A percentile compares a stretch with the other conserved stretches of the same genome.
phyloP scores from a whole-genome alignment of 1,139 yeast genomes.

The Trichomonascaceae sp. region DNA sequence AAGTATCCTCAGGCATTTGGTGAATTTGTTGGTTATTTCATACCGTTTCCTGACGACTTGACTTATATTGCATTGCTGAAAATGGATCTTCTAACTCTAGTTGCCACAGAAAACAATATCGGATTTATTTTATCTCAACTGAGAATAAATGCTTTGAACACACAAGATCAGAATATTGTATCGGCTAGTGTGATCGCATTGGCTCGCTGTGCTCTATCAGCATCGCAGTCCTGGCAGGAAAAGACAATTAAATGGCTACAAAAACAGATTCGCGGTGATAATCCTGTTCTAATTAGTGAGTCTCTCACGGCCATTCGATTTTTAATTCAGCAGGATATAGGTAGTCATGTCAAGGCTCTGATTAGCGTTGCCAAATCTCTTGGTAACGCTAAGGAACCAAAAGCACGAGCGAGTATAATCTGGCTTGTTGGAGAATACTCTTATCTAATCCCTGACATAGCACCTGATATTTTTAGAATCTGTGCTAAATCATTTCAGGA shows the following conservation, averaged over 20 bases:
- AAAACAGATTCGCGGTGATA: conserved; percentile 30
- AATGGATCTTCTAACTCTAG: conserved; percentile 54
- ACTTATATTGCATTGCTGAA: conserved; percentile 46
- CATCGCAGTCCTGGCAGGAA: conserved; percentile 17
- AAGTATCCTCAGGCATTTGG: conserved; percentile 43
- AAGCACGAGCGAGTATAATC: conserved; percentile 74
- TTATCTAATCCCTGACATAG: conserved; percentile 44
- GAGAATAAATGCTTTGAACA: conserved; percentile 52
- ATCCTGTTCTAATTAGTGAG: conserved; percentile 44
- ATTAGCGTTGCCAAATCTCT: conserved; percentile 36
- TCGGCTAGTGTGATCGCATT: conserved; percentile 54
- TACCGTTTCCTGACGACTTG: conserved; percentile 54
- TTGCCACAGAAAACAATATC: conserved; percentile 51
- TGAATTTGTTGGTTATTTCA: conserved; percentile 48
- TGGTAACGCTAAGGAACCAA: conserved; percentile 17
- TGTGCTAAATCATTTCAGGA: conserved; percentile 50
- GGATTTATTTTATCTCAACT: conserved; percentile 57
- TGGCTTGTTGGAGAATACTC: conserved; percentile 89
- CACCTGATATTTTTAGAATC: conserved; percentile 71
- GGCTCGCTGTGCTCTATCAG: conserved; percentile 45
- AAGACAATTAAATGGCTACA: conserved; percentile 42
- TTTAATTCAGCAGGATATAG: conserved; percentile 60
- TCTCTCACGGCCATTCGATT: conserved; percentile 63
- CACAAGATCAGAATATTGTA: conserved; percentile 37
- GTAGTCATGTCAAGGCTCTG: conserved; percentile 38